Percentiles rank a stretch among this genome's conserved stretches.
These are phyloP conservation scores for Leucosporidium creatinivorum DNA, from an alignment of 768 basidiomycete species.

Conservation along the genomic window DNA sequence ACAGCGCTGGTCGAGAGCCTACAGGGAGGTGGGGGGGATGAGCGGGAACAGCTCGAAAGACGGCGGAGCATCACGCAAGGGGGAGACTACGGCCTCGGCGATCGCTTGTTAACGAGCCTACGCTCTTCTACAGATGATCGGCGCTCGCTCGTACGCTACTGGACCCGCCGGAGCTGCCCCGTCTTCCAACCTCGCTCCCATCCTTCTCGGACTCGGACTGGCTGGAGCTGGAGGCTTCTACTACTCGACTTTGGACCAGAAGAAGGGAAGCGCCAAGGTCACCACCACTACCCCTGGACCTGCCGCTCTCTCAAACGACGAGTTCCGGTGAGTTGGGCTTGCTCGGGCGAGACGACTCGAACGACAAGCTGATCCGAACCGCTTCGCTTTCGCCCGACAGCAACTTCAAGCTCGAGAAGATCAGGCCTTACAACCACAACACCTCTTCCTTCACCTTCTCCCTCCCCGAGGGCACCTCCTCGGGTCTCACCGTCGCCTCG, in stretches of 20 bases:
- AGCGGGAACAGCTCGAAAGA: too few species aligned
- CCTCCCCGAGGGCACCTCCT: conserved; percentile 67
- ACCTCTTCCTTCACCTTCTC: conserved; percentile 55
- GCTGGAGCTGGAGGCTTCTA: conserved; percentile 22
- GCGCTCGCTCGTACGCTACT: conserved; percentile 22
- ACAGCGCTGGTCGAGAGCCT: too few species aligned
- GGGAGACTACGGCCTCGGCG: too few species aligned
- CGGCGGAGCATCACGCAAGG: too few species aligned
- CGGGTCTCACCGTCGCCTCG: conserved; percentile 69
- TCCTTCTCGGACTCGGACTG: conserved; percentile 32
- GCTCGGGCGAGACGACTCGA: background rate
- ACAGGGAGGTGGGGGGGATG: too few species aligned
- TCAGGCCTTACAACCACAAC: conserved; percentile 77
- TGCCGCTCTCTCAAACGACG: conserved; percentile 13
- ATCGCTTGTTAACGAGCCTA: too few species aligned
- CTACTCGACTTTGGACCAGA: conserved; percentile 19
- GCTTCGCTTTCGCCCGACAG: conserved; percentile 50
- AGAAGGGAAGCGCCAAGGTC: conserved; percentile 7
- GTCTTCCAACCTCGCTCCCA: conserved; percentile 22
- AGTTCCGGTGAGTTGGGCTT: conserved; percentile 11
- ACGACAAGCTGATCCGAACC: background rate
- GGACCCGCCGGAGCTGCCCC: conserved; percentile 2
- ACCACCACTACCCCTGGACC: conserved; percentile 11
- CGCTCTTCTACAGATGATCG: too few species aligned
- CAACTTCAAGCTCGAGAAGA: conserved; percentile 72